phyloP scores from a whole-genome alignment of 768 basidiomycete species.

The Mycena sanguinolenta region DNA sequence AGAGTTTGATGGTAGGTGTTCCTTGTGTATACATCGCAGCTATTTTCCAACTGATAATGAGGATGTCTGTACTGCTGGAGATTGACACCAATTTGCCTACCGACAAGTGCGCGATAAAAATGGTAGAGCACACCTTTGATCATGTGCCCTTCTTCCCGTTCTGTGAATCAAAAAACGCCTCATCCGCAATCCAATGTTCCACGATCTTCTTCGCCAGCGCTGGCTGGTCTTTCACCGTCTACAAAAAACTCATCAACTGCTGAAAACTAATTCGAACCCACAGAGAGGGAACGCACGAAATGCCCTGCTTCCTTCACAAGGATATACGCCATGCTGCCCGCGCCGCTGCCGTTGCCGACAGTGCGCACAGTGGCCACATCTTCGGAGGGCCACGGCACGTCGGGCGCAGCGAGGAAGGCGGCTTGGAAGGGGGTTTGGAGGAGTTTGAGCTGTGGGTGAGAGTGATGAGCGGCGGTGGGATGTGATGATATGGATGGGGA shows the following conservation, averaged over 20 bases:
- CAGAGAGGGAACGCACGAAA: slow-evolving; percentile 41
- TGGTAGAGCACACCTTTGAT: no score
- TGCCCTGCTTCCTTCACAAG: slow-evolving; percentile 49
- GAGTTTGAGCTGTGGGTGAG: no score
- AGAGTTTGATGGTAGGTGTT: no score
- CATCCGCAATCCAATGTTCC: slow-evolving; percentile 35
- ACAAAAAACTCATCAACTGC: no score
- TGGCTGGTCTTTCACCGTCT: slow-evolving; percentile 39
- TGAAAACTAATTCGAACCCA: neutral
- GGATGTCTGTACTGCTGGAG: no score
- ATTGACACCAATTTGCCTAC: no score
- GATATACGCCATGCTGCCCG: slow-evolving; percentile 48
- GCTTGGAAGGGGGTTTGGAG: slow-evolving; percentile 42
- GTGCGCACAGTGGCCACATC: slow-evolving; percentile 43
- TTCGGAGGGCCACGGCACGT: slow-evolving; percentile 43
- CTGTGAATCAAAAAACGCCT: slow-evolving; percentile 10
- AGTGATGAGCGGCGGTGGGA: no score
- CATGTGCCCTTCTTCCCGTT: no score
- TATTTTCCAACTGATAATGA: no score
- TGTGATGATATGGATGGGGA: no score
- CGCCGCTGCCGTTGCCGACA: slow-evolving; percentile 45
- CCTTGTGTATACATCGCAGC: no score
- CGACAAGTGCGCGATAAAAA: no score
- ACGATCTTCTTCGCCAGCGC: slow-evolving; percentile 36
- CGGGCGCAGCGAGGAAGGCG: slow-evolving; percentile 41